Percentiles rank a stretch among this genome's conserved stretches.
These are phyloP conservation scores for Neurospora intermedia DNA, from an alignment of 495 filamentous ascomycete genomes.

Conservation along the genomic window DNA sequence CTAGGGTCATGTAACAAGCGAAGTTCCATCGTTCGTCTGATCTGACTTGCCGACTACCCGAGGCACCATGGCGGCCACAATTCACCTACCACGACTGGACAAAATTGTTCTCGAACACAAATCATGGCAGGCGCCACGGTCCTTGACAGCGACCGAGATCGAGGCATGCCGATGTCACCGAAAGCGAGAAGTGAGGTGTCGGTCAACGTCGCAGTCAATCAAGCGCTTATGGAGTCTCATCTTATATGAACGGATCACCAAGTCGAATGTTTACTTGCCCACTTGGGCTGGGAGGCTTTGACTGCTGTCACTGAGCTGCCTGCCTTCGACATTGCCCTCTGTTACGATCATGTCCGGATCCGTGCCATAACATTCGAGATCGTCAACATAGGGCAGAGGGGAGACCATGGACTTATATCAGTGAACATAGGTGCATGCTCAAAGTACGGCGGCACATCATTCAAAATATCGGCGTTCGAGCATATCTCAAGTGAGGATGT, in stretches of 20 bases:
- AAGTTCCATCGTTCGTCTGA: slow-evolving; percentile 27
- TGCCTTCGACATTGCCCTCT: not conserved
- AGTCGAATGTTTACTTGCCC: not conserved
- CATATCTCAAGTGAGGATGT: not conserved
- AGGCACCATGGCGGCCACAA: not conserved
- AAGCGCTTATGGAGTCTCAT: not conserved
- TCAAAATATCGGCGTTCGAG: not conserved
- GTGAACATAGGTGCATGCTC: not conserved
- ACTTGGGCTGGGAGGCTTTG: not conserved
- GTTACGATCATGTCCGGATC: not conserved
- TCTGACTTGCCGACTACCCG: slow-evolving; percentile 7
- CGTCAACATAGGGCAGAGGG: not conserved
- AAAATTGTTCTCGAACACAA: not conserved
- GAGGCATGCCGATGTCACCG: not conserved
- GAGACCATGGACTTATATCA: not conserved
- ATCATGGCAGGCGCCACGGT: not conserved
- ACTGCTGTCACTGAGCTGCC: not conserved
- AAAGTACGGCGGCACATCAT: not conserved
- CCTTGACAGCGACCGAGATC: not conserved
- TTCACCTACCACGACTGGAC: too few species aligned
- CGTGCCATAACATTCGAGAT: not conserved
- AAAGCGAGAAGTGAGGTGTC: not conserved
- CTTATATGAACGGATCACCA: not conserved
- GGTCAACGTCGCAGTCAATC: not conserved
- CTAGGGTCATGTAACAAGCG: slow-evolving; percentile 15